Evolutionary conservation across 129 eudicot species (phyloP).

Genomic region (Flaveria bidentis): DNA sequence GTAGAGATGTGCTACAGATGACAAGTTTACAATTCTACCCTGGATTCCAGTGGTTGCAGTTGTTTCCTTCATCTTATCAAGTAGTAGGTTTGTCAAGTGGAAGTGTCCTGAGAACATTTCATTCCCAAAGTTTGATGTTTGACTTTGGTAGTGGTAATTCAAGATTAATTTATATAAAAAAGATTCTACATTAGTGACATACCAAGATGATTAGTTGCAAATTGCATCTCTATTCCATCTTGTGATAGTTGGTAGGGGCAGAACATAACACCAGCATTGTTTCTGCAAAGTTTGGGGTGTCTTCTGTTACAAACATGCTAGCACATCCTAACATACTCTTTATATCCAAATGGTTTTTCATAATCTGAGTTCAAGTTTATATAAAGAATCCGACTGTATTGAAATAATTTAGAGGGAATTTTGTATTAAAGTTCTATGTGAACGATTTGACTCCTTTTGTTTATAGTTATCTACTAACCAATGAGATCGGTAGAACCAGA

Average conservation of each 20-base stretch:
- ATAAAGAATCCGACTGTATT: too few species aligned
- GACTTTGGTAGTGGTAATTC: neutral
- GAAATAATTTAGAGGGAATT: too few species aligned
- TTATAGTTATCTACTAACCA: too few species aligned
- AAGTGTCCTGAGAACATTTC: constrained; percentile 61
- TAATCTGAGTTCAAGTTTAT: neutral
- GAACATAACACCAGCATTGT: constrained; percentile 96
- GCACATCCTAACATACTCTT: neutral
- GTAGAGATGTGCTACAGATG: constrained; percentile 66
- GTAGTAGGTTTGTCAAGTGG: constrained; percentile 69
- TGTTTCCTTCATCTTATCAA: constrained; percentile 83
- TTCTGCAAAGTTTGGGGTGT: constrained; percentile 48
- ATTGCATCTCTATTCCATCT: constrained; percentile 90
- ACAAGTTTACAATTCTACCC: constrained; percentile 78
- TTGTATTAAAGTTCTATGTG: too few species aligned
- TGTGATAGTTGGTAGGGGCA: constrained; percentile 79
- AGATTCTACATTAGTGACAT: neutral
- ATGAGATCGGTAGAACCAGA: too few species aligned
- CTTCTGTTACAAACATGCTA: neutral
- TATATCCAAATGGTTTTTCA: neutral
- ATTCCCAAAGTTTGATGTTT: neutral
- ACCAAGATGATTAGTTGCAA: constrained; percentile 93
- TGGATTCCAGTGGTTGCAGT: constrained; percentile 53
- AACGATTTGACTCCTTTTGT: too few species aligned
- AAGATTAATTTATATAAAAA: neutral